Base-by-base conservation (phyloP, 768 basidiomycete species). In the Phanerochaete carnosa region DNA sequence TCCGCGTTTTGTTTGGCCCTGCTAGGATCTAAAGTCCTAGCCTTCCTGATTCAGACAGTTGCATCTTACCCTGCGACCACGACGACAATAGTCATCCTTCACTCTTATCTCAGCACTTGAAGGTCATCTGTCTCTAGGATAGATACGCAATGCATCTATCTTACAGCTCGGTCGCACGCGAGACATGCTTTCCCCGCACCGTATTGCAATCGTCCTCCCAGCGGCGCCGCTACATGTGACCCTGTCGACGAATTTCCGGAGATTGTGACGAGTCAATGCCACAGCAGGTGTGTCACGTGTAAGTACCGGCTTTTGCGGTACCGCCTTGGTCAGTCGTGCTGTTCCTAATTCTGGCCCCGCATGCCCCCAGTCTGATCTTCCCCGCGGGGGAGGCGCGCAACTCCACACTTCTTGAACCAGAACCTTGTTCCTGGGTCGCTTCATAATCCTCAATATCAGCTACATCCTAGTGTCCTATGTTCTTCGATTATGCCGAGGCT, bases 21-120 rank as follows among this genome's bases (percentile, higher is more conserved):
- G 39, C 63, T 65, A 63, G 54, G 47, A 58, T 63, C 59, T 11
- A 33, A 65, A 46, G 64, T 59, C 50, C 1, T 23, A 43, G 56
- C 46, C 28, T 57, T 13, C 56, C 45, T n/a, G 45, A 29, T 47
- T 13, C 8, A 43, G 22, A 13, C 16, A 39, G n/a, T n/a, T 15
- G 16, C 8, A 23, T 26, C n/a, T 58, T 62, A 61, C 35, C 61
- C 59, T 57, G 56, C 58, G 60, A 6, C 23, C 15, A 29, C 49
- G 19, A 55, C 45, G 9, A 43, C 28, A 13, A 1, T 12, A 13
- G 29, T 3, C 46, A 11, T 22, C 46, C 12, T 51, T 28, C 29
- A 15, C 33, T n/a, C 33, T 7, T 35, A 35, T 7, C 7, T 35
- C 33, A 35, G 33, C 15, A 7, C 33, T 35, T 7, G 33, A n/a